Percentiles rank a stretch among this genome's conserved stretches.
phyloP scores from a whole-genome alignment of 495 filamentous ascomycete genomes.

The Xylaria castorea region DNA sequence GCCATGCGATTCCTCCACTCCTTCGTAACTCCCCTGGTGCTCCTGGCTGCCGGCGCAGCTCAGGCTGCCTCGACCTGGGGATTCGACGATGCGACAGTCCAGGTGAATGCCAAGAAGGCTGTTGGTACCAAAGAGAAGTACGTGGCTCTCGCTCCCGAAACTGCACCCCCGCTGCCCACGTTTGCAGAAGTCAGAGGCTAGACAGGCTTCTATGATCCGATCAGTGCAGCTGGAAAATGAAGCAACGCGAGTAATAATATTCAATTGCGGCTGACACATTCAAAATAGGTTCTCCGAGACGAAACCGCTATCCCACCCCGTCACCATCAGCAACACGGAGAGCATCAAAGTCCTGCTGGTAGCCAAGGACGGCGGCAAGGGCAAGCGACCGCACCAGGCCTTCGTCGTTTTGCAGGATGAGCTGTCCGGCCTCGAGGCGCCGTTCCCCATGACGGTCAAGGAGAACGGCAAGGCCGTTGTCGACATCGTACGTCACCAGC shows the following conservation, averaged over 20 bases:
- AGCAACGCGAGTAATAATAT: neutral
- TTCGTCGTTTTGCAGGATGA: conserved; percentile 83
- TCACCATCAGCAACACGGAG: conserved; percentile 72
- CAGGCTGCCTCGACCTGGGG: conserved; percentile 79
- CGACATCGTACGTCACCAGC: conserved; percentile 69
- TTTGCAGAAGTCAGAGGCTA: neutral
- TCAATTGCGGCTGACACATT: conserved; percentile 25
- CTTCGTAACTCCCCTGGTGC: conserved; percentile 55
- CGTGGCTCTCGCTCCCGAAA: conserved; percentile 29
- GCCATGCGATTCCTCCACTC: conserved; percentile 60
- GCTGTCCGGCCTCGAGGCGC: conserved; percentile 80
- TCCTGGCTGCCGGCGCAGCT: conserved; percentile 53
- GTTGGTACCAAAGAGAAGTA: conserved; percentile 79
- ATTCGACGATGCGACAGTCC: conserved; percentile 84
- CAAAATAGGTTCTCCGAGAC: conserved; percentile 65
- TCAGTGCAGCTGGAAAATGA: neutral
- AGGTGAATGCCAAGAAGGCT: conserved; percentile 72
- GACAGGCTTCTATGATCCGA: neutral
- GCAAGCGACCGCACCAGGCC: conserved; percentile 88
- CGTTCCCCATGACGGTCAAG: conserved; percentile 84
- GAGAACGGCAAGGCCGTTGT: conserved; percentile 84
- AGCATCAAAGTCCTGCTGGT: conserved; percentile 84
- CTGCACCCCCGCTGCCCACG: neutral
- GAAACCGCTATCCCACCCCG: conserved; percentile 66
- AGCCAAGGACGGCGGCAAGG: conserved; percentile 75